Evolutionary conservation across 306 rosid species (phyloP), one percentile per base, ranked within the genome.

Genomic region (Sophora flavescens): DNA sequence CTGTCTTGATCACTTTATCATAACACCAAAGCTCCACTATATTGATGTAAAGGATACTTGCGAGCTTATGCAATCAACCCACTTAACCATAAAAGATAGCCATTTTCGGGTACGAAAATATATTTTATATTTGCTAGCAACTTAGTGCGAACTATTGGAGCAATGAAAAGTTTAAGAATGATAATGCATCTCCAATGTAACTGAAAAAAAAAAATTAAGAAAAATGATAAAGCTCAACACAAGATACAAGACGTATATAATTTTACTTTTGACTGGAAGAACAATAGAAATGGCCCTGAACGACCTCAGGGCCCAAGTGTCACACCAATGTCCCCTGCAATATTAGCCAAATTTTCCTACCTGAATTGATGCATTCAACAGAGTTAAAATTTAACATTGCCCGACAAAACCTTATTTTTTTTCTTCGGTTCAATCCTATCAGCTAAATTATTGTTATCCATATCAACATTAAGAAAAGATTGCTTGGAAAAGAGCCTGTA

Each of bases 281-380:
- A 64, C 47, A 75, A 18, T 33, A 53, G 42, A 76, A 66, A 44
- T 75, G 70, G 12, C 48, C 64, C 32, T 16, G 8, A 52, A 50
- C 16, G 61, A 81, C 48, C 78, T 62, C 42, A 16, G 88, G 92
- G 82, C 66, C 89, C 84, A 53, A 63, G 39, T 69, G 83, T 77
- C 76, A 53, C 80, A 17, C 80, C 71, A 56, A 17, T 90, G 89
- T 84, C 90, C 74, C 84, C 87, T 72, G 67, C 68, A 68, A 17
- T 76, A 54, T 32, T 76, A 9, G 12, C 53, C 71, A 64, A 10
- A 32, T 1, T 22, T 70, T 59, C 70, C 58, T 51, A 78, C 88
- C 93, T 87, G 87, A 87, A 89, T 84, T 71, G 83, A 89, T 85
- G 79, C 82, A 60, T 78, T 74, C 79, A 51, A 69, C 61, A 69